Evolutionary conservation across 805 yeast genomes (phyloP).

Genomic region (Limtongia smithiae): DNA sequence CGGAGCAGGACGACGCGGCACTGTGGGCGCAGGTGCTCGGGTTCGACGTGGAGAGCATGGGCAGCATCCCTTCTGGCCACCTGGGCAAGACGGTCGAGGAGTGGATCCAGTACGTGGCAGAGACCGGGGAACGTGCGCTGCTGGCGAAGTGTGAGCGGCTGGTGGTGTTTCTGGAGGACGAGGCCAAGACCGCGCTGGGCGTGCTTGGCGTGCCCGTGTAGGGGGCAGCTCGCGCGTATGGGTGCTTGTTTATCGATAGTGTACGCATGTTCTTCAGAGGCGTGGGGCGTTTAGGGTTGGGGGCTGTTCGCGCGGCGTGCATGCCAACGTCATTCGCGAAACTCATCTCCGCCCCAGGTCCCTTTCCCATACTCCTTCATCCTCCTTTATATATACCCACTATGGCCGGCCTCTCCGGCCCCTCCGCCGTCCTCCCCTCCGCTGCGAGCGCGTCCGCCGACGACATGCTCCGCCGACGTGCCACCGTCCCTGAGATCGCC

Average conservation of each 20-base stretch:
- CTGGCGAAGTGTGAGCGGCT: slow-evolving; percentile 47
- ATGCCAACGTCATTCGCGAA: no score
- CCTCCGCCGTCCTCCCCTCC: no score
- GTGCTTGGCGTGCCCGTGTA: slow-evolving; percentile 31
- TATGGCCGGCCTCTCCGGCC: no score
- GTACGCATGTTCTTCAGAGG: no score
- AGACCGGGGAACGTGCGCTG: slow-evolving; percentile 50
- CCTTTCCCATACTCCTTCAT: no score
- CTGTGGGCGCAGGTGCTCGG: not conserved
- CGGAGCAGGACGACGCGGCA: not conserved
- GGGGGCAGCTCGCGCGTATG: not conserved
- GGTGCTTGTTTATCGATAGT: not conserved
- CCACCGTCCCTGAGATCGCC: no score
- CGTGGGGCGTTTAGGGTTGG: no score
- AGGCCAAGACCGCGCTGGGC: slow-evolving; percentile 51
- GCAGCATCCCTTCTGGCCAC: slow-evolving; percentile 42
- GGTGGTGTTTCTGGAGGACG: slow-evolving; percentile 47
- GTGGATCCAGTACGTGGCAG: slow-evolving; percentile 61
- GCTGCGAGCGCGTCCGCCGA: no score
- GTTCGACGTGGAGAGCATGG: not conserved
- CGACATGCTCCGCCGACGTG: no score
- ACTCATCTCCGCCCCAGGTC: no score
- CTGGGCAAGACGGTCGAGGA: slow-evolving; percentile 64
- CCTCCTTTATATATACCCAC: no score
- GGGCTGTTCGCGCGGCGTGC: no score